These are phyloP conservation scores for Mucor lusitanicus DNA, from an alignment of 371 early-diverging fungal species.

Conservation along the genomic window DNA sequence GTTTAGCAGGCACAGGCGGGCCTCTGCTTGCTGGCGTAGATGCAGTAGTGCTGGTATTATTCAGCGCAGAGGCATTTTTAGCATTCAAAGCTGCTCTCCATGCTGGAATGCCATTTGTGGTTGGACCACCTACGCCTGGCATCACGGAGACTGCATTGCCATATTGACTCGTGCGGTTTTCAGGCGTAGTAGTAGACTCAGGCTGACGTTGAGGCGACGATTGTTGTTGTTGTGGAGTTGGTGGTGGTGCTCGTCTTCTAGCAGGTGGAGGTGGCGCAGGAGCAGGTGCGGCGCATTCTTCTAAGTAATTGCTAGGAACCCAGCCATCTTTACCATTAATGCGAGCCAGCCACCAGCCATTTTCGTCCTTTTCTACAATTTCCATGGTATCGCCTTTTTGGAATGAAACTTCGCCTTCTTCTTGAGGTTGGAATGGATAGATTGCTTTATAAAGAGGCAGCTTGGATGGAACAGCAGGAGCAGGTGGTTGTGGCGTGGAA, in stretches of 20 bases:
- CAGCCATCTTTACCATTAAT: constrained; percentile 77
- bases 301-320: constrained; percentile 86
- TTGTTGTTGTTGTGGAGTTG: background rate
- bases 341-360: constrained; percentile 87
- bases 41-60: constrained; percentile 31
- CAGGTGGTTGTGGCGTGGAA: constrained; percentile 52
- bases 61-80: constrained; percentile 26
- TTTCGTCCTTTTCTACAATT: constrained; percentile 76
- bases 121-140: background rate
- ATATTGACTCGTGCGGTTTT: background rate
- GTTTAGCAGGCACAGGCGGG: constrained; percentile 56
- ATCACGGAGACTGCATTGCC: background rate
- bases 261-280: constrained; percentile 58
- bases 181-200: background rate
- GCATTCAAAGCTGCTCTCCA: constrained; percentile 61
- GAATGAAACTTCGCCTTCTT: constrained; percentile 70
- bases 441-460: constrained; percentile 72
- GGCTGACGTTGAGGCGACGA: background rate
- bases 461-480: constrained; percentile 51
- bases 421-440: constrained; percentile 71
- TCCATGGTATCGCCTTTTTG: constrained; percentile 70
- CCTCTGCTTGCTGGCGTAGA: constrained; percentile 48
- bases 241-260: constrained; percentile 27
- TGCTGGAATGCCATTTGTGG: constrained; percentile 42
- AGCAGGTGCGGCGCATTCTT: constrained; percentile 50